Evolutionary conservation across 495 filamentous ascomycete genomes (phyloP).

Genomic region (Penicillium cosmopolitanum): DNA sequence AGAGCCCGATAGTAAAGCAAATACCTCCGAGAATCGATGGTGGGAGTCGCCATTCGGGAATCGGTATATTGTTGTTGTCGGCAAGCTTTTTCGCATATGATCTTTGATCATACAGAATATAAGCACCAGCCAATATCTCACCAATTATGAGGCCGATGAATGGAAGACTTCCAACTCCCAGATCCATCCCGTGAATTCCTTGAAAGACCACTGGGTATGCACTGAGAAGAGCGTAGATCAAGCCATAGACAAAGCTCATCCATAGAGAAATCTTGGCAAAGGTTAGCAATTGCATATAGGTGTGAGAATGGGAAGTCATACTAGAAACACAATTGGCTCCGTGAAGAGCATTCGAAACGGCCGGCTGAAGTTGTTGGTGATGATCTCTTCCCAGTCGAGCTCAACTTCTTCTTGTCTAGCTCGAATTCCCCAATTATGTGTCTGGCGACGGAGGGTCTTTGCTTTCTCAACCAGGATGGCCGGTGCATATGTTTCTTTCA

Average conservation of each 20-base stretch:
- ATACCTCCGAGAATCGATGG: conserved; percentile 53
- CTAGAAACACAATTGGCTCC: conserved; percentile 41
- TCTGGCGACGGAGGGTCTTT: conserved; percentile 42
- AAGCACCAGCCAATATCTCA: conserved; percentile 36
- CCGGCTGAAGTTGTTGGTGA: conserved; percentile 46
- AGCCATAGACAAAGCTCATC: conserved; percentile 51
- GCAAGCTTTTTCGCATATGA: conserved; percentile 35
- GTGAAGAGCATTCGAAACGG: conserved; percentile 52
- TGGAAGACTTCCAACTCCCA: conserved; percentile 41
- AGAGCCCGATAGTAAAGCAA: conserved; percentile 55
- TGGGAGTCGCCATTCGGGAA: conserved; percentile 43
- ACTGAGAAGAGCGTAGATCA: conserved; percentile 45
- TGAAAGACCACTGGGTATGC: conserved; percentile 49
- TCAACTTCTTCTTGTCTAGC: conserved; percentile 54
- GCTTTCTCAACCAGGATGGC: conserved; percentile 46
- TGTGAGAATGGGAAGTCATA: background rate
- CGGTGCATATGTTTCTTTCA: conserved; percentile 46
- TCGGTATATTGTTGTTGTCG: conserved; percentile 37
- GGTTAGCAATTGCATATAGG: too few species aligned
- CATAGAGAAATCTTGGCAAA: conserved; percentile 43
- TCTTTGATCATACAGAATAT: conserved; percentile 30
- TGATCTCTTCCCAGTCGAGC: conserved; percentile 43
- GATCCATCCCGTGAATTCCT: conserved; percentile 40
- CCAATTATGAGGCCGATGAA: conserved; percentile 48
- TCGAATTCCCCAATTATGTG: conserved; percentile 53